Conservation (phyloP, 2,329 filamentous ascomycete species). For the Emergomyces pasteurianus region DNA sequence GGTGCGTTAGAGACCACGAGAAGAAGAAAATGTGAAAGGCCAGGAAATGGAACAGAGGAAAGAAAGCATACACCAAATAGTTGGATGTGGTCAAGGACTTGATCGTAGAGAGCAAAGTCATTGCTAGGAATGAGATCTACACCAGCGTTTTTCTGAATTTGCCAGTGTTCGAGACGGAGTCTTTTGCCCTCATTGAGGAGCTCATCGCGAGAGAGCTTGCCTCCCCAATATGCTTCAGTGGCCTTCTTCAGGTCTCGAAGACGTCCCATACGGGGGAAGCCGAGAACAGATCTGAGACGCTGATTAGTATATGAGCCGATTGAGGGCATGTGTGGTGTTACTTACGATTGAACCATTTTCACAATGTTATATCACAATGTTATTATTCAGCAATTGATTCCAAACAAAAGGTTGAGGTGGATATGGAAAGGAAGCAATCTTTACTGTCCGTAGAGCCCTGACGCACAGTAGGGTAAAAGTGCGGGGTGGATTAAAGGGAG, state of each 20-base stretch:
- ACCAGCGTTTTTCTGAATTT: slow-evolving; percentile 97
- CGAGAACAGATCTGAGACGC: slow-evolving; percentile 57
- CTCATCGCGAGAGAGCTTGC: slow-evolving; percentile 83
- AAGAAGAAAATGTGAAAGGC: neutral
- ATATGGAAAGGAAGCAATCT: neutral
- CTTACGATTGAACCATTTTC: slow-evolving; percentile 51
- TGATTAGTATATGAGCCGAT: slow-evolving; percentile 5
- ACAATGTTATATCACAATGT: slow-evolving; percentile 22
- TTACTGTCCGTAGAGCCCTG: neutral
- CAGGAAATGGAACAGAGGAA: neutral
- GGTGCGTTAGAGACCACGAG: neutral
- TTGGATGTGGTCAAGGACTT: slow-evolving; percentile 95
- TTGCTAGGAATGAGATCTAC: slow-evolving; percentile 98
- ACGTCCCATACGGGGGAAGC: slow-evolving; percentile 97
- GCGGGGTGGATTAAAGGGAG: neutral
- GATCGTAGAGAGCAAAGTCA: slow-evolving; percentile 98
- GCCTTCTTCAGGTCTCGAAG: slow-evolving; percentile 99
- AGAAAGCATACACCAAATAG: slow-evolving; percentile 69
- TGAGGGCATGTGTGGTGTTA: slow-evolving; percentile 9
- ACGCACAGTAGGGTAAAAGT: neutral
- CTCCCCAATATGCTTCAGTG: slow-evolving; percentile 94
- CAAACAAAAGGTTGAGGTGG: neutral
- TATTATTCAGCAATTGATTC: slow-evolving; percentile 1
- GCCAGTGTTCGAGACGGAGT: slow-evolving; percentile 94
- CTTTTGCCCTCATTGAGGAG: slow-evolving; percentile 93